Conservation (phyloP, 2,329 filamentous ascomycete genomes). For the Fusarium clavum region DNA sequence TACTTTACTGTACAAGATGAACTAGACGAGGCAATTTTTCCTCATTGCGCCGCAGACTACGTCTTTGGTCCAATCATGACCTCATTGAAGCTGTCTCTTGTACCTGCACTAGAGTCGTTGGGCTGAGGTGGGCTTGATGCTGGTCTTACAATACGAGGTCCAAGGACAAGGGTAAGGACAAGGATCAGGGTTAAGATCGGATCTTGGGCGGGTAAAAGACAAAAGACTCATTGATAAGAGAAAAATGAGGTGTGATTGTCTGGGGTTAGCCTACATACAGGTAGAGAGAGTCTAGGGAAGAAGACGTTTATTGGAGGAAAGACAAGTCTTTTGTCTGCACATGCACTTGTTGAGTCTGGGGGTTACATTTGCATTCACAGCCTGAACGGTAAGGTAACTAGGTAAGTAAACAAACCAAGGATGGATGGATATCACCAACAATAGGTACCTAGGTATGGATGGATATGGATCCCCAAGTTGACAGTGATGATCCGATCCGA, state of each 20-base stretch:
- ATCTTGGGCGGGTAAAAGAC: conserved; percentile 17
- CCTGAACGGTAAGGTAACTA: neutral
- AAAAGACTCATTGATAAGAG: conserved; percentile 17
- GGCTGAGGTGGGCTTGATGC: conserved; percentile 17
- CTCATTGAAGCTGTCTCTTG: conserved; percentile 21
- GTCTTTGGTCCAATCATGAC: conserved; percentile 28
- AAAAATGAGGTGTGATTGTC: neutral
- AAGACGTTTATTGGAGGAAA: neutral
- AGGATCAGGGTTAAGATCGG: conserved; percentile 3
- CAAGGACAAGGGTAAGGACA: neutral
- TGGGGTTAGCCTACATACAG: neutral
- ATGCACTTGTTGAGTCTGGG: neutral
- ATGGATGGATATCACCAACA: neutral
- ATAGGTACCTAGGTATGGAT: neutral
- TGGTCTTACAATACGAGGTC: conserved; percentile 27
- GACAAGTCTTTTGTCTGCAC: neutral
- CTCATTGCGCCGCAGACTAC: conserved; percentile 14
- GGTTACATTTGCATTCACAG: neutral
- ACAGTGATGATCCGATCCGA: conserved; percentile 11
- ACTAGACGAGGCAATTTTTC: conserved; percentile 31
- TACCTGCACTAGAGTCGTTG: conserved; percentile 33
- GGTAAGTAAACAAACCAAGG: neutral
- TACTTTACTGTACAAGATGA: neutral
- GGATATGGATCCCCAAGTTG: neutral
- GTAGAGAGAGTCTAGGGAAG: neutral